Percentiles rank a stretch among this genome's conserved stretches.
phyloP scores from a whole-genome alignment of 1,284 basidiomycete species.

The Garcileccinum viscosum region DNA sequence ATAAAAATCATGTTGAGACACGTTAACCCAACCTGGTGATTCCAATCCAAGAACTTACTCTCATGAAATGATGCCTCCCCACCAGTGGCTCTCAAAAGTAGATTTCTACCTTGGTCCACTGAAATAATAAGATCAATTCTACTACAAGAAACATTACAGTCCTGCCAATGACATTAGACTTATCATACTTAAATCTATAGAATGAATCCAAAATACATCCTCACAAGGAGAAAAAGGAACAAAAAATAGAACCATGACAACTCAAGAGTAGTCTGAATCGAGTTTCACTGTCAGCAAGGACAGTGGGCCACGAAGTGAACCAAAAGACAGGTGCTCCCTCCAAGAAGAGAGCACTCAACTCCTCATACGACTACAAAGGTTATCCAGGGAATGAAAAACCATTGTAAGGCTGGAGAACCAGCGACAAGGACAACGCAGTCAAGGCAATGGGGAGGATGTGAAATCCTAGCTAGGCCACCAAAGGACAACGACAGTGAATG shows the following conservation, averaged over 20 bases:
- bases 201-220: constrained; percentile 14
- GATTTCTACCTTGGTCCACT: no score
- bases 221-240: constrained; percentile 25
- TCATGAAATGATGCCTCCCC: no score
- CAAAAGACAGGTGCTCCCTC: constrained; percentile 43
- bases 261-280: constrained; percentile 64
- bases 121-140: no score
- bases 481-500: neutral
- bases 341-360: constrained; percentile 8
- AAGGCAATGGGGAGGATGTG: neutral
- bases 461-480: neutral
- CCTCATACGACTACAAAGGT: constrained; percentile 30
- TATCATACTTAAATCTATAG: no score
- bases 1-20: no score
- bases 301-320: constrained; percentile 58
- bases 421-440: constrained; percentile 3
- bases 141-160: no score
- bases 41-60: no score
- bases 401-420: constrained; percentile 18
- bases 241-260: constrained; percentile 43
- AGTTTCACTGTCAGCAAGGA: constrained; percentile 46
- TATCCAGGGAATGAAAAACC: neutral
- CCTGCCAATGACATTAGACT: no score
- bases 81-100: no score
- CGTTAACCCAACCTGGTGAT: no score